Evolutionary conservation across 352 stramenopile genomes (phyloP).

Genomic region (Phytopythium kandeliae): DNA sequence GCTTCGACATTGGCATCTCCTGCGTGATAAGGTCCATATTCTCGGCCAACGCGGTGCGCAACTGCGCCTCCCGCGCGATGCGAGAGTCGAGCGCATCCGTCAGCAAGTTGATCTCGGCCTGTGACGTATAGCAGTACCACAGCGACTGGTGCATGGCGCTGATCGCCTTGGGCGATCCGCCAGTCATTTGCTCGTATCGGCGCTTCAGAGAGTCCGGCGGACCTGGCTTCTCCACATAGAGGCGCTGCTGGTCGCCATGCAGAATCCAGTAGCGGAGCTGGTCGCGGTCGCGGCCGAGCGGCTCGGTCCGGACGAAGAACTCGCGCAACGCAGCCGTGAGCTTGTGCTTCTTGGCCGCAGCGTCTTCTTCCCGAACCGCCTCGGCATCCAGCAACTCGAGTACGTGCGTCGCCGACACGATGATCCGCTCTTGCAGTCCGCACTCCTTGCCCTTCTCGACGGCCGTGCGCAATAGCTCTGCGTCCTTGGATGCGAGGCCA

Average conservation of each 20-base stretch:
- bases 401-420: conserved; percentile 71
- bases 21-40: conserved; percentile 50
- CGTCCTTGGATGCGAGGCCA: conserved; percentile 54
- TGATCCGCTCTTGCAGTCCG: conserved; percentile 44
- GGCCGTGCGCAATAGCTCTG: conserved; percentile 32
- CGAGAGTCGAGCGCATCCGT: conserved; percentile 49
- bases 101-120: conserved; percentile 54
- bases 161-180: conserved; percentile 21
- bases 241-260: conserved; percentile 44
- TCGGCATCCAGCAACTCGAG: conserved; percentile 76
- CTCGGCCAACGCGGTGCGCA: conserved; percentile 47
- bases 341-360: conserved; percentile 50
- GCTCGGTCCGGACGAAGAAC: conserved; percentile 70
- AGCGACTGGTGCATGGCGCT: conserved; percentile 14
- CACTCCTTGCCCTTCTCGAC: conserved; percentile 79
- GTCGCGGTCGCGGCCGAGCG: conserved; percentile 59
- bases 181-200: conserved; percentile 32
- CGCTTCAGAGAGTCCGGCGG: conserved; percentile 31
- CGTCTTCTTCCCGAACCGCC: conserved; percentile 55
- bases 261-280: conserved; percentile 71
- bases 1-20: conserved; percentile 71
- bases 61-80: conserved; percentile 38
- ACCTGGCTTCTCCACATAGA: conserved; percentile 70
- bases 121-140: conserved; percentile 66
- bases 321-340: conserved; percentile 54